Evolutionary conservation across 805 yeast genomes (phyloP).

Genomic region (Metschnikowia colocasiae): DNA sequence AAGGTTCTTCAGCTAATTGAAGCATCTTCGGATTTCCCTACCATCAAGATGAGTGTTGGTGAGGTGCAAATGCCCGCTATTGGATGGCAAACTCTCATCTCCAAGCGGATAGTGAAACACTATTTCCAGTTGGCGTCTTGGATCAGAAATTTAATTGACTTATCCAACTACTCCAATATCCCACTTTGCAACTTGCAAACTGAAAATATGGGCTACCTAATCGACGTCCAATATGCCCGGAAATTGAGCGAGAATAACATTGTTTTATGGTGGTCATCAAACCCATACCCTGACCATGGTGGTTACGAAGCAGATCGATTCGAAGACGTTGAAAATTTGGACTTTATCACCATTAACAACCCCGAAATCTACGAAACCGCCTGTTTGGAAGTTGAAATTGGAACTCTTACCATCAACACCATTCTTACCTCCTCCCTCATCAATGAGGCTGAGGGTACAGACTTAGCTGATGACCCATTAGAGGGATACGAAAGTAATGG

Average conservation of each 20-base stretch:
- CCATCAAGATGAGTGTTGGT: slow-evolving; percentile 54
- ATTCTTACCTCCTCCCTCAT: slow-evolving; percentile 78
- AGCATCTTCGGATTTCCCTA: slow-evolving; percentile 55
- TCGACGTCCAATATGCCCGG: slow-evolving; percentile 86
- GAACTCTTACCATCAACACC: slow-evolving; percentile 81
- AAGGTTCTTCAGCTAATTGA: slow-evolving; percentile 46
- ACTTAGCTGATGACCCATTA: slow-evolving; percentile 51
- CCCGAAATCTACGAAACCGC: slow-evolving; percentile 77
- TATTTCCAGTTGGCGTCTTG: slow-evolving; percentile 71
- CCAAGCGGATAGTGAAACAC: slow-evolving; percentile 64
- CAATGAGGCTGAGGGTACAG: slow-evolving; percentile 86
- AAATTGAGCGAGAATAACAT: slow-evolving; percentile 59
- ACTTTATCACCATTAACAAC: slow-evolving; percentile 67
- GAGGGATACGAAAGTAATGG: slow-evolving; percentile 36
- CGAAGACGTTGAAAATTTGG: slow-evolving; percentile 54
- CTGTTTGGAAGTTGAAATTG: slow-evolving; percentile 73
- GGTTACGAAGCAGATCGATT: slow-evolving; percentile 65
- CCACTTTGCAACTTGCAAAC: slow-evolving; percentile 83
- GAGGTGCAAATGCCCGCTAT: slow-evolving; percentile 66
- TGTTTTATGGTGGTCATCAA: slow-evolving; percentile 91
- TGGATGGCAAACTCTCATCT: slow-evolving; percentile 73
- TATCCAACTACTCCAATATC: slow-evolving; percentile 70
- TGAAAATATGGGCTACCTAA: slow-evolving; percentile 73
- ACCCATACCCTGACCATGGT: slow-evolving; percentile 79
- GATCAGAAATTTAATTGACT: slow-evolving; percentile 58